Evolutionary conservation across 2,329 filamentous ascomycete species (phyloP).

Genomic region (Fonsecaea nubica): DNA sequence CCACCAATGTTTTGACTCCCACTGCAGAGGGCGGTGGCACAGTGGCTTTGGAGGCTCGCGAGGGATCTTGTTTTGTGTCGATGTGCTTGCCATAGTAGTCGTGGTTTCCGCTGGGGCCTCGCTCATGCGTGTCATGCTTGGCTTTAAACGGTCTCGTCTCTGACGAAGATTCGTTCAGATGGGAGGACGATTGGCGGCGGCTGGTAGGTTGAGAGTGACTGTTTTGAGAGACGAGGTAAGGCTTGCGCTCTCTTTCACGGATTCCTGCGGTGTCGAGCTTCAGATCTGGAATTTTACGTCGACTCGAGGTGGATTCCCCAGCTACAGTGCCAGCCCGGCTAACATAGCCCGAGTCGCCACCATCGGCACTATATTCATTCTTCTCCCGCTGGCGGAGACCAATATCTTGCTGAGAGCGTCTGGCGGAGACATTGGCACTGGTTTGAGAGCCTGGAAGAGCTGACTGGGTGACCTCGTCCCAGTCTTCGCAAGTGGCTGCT

Average conservation of each 20-base stretch:
- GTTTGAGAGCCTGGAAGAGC: slow-evolving; percentile 55
- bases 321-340: slow-evolving; percentile 63
- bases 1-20: slow-evolving; percentile 10
- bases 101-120: slow-evolving; percentile 47
- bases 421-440: slow-evolving; percentile 59
- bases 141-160: slow-evolving; percentile 24
- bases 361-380: slow-evolving; percentile 52
- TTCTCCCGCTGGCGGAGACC: slow-evolving; percentile 29
- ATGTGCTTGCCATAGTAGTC: slow-evolving; percentile 46
- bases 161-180: slow-evolving; percentile 20
- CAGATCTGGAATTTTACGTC: slow-evolving; percentile 49
- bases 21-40: slow-evolving; percentile 30
- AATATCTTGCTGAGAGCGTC: slow-evolving; percentile 54
- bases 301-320: slow-evolving; percentile 57
- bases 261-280: slow-evolving; percentile 47
- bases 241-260: slow-evolving; percentile 37
- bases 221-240: slow-evolving; percentile 25
- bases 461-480: slow-evolving; percentile 53
- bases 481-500: slow-evolving; percentile 57
- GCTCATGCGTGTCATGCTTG: slow-evolving; percentile 40
- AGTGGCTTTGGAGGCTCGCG: slow-evolving; percentile 17
- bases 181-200: slow-evolving; percentile 28
- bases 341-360: slow-evolving; percentile 68
- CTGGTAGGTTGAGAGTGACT: slow-evolving; percentile 13
- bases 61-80: slow-evolving; percentile 25